These are phyloP conservation scores for Plasmopara viticola DNA, from an alignment of 352 stramenopile species.

Conservation along the genomic window DNA sequence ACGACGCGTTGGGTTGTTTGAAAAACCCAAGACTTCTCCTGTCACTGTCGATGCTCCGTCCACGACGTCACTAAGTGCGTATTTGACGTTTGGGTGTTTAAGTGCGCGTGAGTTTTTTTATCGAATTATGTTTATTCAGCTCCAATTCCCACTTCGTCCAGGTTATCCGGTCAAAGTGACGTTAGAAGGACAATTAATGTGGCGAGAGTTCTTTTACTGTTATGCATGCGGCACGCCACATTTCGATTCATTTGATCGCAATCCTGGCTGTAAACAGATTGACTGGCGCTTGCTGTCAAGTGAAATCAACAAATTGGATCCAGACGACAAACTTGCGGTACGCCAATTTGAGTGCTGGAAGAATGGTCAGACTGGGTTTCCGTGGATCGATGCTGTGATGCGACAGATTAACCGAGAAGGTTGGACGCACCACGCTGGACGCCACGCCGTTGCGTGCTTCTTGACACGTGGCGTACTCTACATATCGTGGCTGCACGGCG, in stretches of 20 bases:
- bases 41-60: slow-evolving; percentile 74
- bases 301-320: slow-evolving; percentile 6
- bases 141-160: slow-evolving; percentile 82
- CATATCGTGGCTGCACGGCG: slow-evolving; percentile 90
- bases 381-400: slow-evolving; percentile 97
- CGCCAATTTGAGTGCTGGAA: slow-evolving; percentile 84
- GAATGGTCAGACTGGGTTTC: slow-evolving; percentile 92
- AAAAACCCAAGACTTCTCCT: slow-evolving; percentile 94
- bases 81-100: slow-evolving; percentile 89
- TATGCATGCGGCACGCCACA: slow-evolving; percentile 51
- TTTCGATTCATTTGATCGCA: slow-evolving; percentile 88
- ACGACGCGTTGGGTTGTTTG: slow-evolving; percentile 85
- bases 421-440: slow-evolving; percentile 77
- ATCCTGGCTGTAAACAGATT: slow-evolving; percentile 83
- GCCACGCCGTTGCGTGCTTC: slow-evolving; percentile 95
- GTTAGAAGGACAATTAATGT: slow-evolving; percentile 92
- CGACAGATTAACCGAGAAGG: slow-evolving; percentile 85
- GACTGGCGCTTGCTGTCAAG: slow-evolving; percentile 38
- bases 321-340: slow-evolving; percentile 44
- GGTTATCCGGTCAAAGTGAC: slow-evolving; percentile 74
- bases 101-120: slow-evolving; percentile 72
- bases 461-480: slow-evolving; percentile 94
- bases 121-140: slow-evolving; percentile 79
- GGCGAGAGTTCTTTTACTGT: slow-evolving; percentile 93
- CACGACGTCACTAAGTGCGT: slow-evolving; percentile 92